Percentiles rank a stretch among this genome's conserved stretches.
These are phyloP conservation scores for Fusarium fracticaudum DNA, from an alignment of 2,329 filamentous ascomycete genomes.

Conservation along the genomic window DNA sequence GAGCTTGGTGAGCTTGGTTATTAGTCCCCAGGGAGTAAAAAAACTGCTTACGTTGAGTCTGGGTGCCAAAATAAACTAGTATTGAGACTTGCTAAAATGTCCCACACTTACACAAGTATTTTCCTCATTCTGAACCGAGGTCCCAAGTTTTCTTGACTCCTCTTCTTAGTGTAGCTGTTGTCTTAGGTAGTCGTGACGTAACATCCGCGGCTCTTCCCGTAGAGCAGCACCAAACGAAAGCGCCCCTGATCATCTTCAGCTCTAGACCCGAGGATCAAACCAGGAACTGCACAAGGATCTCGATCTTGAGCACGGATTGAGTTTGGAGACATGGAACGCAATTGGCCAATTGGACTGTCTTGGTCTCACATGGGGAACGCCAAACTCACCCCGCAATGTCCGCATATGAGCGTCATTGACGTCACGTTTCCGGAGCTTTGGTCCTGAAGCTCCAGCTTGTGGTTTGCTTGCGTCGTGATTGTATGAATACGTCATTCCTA, in stretches of 20 bases:
- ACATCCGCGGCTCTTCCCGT: constrained; percentile 9
- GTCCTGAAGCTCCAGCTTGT: constrained; percentile 18
- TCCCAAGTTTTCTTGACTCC: not conserved
- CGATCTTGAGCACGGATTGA: constrained; percentile 2
- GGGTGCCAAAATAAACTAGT: not conserved
- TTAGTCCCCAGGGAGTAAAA: not conserved
- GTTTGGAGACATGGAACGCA: not conserved
- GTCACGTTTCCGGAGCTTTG: constrained; percentile 36
- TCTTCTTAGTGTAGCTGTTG: not conserved
- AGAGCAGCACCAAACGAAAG: not conserved
- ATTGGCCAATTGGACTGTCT: constrained; percentile 22
- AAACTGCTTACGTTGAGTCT: not conserved
- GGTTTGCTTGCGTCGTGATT: constrained; percentile 36
- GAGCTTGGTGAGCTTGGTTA: not conserved
- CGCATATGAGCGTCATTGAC: constrained; percentile 40
- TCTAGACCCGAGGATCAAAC: not conserved
- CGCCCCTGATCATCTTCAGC: constrained; percentile 22
- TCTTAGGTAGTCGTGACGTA: constrained; percentile 25
- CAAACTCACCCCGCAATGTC: constrained; percentile 30
- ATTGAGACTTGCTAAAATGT: no score
- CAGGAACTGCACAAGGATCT: constrained; percentile 7
- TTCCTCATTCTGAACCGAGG: not conserved
- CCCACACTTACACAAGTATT: not conserved
- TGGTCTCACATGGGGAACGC: constrained; percentile 10
- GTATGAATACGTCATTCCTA: constrained; percentile 31